Percentiles rank a stretch among this genome's conserved stretches.
Conservation (phyloP, 345 rosid genomes). For the Populus tremula region DNA sequence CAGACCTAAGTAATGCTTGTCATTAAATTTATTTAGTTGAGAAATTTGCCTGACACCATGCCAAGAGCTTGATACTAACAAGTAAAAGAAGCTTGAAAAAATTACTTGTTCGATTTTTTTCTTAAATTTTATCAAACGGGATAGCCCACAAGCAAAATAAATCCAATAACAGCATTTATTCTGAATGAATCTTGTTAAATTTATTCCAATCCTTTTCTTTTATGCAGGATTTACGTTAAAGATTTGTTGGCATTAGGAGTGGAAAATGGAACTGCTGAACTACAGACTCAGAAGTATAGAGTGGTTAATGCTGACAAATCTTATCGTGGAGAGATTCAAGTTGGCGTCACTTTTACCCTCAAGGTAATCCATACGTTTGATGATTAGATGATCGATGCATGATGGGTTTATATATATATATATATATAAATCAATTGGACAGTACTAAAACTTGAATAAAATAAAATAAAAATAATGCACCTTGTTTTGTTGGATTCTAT, state of each 20-base stretch:
- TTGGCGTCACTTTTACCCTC: constrained; percentile 51
- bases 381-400: background rate
- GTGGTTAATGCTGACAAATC: constrained; percentile 42
- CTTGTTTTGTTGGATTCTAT: constrained; percentile 5
- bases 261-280: constrained; percentile 64
- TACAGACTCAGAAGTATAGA: constrained; percentile 55
- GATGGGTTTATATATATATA: background rate
- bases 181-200: background rate
- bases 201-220: background rate
- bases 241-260: constrained; percentile 69
- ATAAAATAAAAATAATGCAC: background rate
- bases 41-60: too few species aligned
- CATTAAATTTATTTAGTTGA: too few species aligned
- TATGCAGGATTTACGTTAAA: constrained; percentile 58
- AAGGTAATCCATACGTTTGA: constrained; percentile 25
- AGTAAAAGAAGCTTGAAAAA: too few species aligned
- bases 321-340: constrained; percentile 67
- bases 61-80: too few species aligned
- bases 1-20: too few species aligned
- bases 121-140: too few species aligned
- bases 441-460: too few species aligned
- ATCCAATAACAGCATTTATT: background rate
- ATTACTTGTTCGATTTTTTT: too few species aligned
- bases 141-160: too few species aligned
- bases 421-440: too few species aligned